Base-by-base conservation (phyloP, 768 basidiomycete genomes). In the Suillus paluster region DNA sequence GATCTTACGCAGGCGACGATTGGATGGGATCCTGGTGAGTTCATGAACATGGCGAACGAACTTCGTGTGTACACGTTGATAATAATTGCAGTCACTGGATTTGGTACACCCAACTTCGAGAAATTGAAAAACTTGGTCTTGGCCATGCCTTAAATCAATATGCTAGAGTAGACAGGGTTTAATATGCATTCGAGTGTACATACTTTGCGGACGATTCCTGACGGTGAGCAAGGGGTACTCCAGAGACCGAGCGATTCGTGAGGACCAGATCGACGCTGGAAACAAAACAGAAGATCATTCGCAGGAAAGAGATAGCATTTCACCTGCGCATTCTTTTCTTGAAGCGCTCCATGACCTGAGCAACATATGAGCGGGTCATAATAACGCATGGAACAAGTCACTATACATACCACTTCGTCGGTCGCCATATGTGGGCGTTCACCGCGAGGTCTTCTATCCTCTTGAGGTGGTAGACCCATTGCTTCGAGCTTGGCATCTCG, bases 301-400 rank as follows among this genome's bases (percentile, higher is more conserved):
- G 52, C 58, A 59, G 38, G 58, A 52, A 34, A 34, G 33, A 54
- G 33, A 57, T 36, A n/a, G 38, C 25, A 48, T 49, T 62, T 78
- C 77, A 92, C 72, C 89, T 91, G 44, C 90, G 86, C 92, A 95
- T 94, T 61, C 95, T 81, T 78, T 99, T 97, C 83, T 97, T 98
- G 83, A 98, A 99, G 36, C 97, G 87, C 75, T 97, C 95, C 92
- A 95, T 92, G 58, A 93, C 92, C 91, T 94, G 65, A 12, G n/a
- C 36, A 10, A 33, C 6, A 45, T 44, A 39, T 36, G 56, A 59
- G 63, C 23, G 61, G 44, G 38, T 48, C 15, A 30, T 23, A 19
- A 50, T 58, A 64, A 46, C 25, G 55, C 21, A 56, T n/a, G 34
- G 56, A 27, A n/a, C 17, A 44, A 49, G 55, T 17, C 3, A 36